Evolutionary conservation across 371 early-diverging fungal species (phyloP), one percentile per base, ranked within the genome.

Genomic region (Dinochytrium kinnereticum): DNA sequence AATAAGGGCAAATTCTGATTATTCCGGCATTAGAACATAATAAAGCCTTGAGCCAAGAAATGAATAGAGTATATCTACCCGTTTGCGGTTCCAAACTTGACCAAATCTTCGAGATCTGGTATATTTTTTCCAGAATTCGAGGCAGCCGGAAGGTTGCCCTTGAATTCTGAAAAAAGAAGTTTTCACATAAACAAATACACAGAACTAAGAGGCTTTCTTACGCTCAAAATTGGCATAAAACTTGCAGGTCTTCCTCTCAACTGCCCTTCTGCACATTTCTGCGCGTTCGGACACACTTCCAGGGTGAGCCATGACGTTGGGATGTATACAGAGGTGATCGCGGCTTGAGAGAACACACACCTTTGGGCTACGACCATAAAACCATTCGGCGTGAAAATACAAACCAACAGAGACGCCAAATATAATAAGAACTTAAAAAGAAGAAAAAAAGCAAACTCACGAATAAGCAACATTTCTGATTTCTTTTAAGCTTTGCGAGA

Each of bases 1-100:
- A 98, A 78, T 96, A 98, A 0, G 98, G 94, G 61, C 98, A 98
- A 0, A 83, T 88, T 79, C 76, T 86, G 75, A 38, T 30, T n/a
- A n/a, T n/a, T n/a, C n/a, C n/a, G n/a, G n/a, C n/a, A n/a, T n/a
- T n/a, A n/a, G n/a, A n/a, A n/a, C n/a, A n/a, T n/a, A n/a, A n/a
- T n/a, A n/a, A n/a, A n/a, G n/a, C n/a, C n/a, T n/a, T n/a, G n/a
- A n/a, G n/a, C n/a, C n/a, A 44, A 55, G 17, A 55, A 55, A 26
- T 30, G 30, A 24, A 55, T 19, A 7, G 30, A 55, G 26, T 26
- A 26, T 26, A n/a, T 30, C 7, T 15, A 55, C 57, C 57, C 24
- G 10, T 55, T 55, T 10, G 7, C 26, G 7, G 10, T 30, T 24
- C 57, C 57, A 24, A 55, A 55, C 24, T 55, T 55, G 57, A 55